A percentile compares a stretch with the other conserved stretches of the same genome.
phyloP scores from a whole-genome alignment of 345 rosid genomes.

The Cardiospermum halicacabum region DNA sequence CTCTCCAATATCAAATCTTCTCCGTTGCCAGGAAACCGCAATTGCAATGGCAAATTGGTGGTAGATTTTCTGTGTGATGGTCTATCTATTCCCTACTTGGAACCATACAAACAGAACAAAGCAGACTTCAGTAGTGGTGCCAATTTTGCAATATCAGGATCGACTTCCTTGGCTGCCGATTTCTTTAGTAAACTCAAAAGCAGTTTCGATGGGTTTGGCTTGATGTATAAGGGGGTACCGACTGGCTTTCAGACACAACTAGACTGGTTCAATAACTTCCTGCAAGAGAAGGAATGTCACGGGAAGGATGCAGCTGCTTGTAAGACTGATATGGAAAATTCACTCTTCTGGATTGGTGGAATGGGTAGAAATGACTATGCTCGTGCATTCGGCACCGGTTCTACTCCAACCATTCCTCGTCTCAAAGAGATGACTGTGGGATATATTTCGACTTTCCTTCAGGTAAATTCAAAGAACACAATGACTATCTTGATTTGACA shows the following conservation, averaged over 20 bases:
- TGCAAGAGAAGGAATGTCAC: neutral
- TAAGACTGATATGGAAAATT: slow-evolving; percentile 7
- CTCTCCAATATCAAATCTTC: neutral
- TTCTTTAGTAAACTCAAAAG: slow-evolving; percentile 2
- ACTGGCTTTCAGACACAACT: slow-evolving; percentile 22
- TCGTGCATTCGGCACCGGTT: slow-evolving; percentile 21
- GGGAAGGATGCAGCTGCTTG: slow-evolving; percentile 9
- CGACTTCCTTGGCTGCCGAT: slow-evolving; percentile 27
- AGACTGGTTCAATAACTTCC: slow-evolving; percentile 37
- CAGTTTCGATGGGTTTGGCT: neutral
- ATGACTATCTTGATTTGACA: no score
- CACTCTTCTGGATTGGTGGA: slow-evolving; percentile 44
- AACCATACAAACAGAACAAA: slow-evolving; percentile 15
- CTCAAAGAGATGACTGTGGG: slow-evolving; percentile 18
- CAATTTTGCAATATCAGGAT: slow-evolving; percentile 44
- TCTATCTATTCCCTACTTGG: slow-evolving; percentile 26
- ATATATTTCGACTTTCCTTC: slow-evolving; percentile 21
- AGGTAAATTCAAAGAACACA: slow-evolving; percentile 18
- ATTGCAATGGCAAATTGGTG: slow-evolving; percentile 29
- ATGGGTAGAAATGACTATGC: slow-evolving; percentile 39
- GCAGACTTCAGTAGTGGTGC: slow-evolving; percentile 22
- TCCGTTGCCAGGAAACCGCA: slow-evolving; percentile 2
- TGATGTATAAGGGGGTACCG: slow-evolving; percentile 30
- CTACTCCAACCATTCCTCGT: neutral
- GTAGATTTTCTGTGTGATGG: slow-evolving; percentile 34